phyloP scores from a whole-genome alignment of 805 yeast genomes.

The Kodamaea restingae region DNA sequence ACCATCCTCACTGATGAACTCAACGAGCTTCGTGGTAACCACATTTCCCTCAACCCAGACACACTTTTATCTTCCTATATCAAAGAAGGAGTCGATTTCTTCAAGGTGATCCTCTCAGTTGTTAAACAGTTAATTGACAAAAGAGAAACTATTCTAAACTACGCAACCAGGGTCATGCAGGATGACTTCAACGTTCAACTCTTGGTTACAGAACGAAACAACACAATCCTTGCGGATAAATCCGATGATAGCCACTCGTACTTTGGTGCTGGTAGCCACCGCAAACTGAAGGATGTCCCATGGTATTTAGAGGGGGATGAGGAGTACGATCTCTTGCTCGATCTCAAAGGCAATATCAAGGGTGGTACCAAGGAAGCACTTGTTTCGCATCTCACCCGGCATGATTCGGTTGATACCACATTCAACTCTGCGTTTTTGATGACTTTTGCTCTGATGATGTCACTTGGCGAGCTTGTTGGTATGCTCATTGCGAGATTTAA shows the following conservation, averaged over 20 bases:
- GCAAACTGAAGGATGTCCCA: slow-evolving; percentile 45
- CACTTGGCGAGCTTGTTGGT: slow-evolving; percentile 58
- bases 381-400: slow-evolving; percentile 76
- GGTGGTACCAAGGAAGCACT: slow-evolving; percentile 83
- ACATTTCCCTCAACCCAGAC: slow-evolving; percentile 39
- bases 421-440: slow-evolving; percentile 67
- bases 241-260: slow-evolving; percentile 34
- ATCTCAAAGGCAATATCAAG: slow-evolving; percentile 65
- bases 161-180: slow-evolving; percentile 75
- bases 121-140: slow-evolving; percentile 64
- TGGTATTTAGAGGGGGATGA: slow-evolving; percentile 73
- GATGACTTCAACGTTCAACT: slow-evolving; percentile 62
- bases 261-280: slow-evolving; percentile 28
- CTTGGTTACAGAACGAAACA: slow-evolving; percentile 45
- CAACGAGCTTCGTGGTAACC: slow-evolving; percentile 30
- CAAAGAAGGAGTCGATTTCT: slow-evolving; percentile 29
- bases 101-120: slow-evolving; percentile 33
- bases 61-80: slow-evolving; percentile 37
- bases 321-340: slow-evolving; percentile 53
- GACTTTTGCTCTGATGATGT: slow-evolving; percentile 73
- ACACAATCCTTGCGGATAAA: slow-evolving; percentile 34
- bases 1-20: slow-evolving; percentile 45
- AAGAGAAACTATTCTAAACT: slow-evolving; percentile 63
- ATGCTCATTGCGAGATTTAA: slow-evolving; percentile 62
- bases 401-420: slow-evolving; percentile 54